Percentiles rank a stretch among this genome's conserved stretches.
These are phyloP conservation scores for Corymbia maculata DNA, from an alignment of 345 rosid species.

Conservation along the genomic window DNA sequence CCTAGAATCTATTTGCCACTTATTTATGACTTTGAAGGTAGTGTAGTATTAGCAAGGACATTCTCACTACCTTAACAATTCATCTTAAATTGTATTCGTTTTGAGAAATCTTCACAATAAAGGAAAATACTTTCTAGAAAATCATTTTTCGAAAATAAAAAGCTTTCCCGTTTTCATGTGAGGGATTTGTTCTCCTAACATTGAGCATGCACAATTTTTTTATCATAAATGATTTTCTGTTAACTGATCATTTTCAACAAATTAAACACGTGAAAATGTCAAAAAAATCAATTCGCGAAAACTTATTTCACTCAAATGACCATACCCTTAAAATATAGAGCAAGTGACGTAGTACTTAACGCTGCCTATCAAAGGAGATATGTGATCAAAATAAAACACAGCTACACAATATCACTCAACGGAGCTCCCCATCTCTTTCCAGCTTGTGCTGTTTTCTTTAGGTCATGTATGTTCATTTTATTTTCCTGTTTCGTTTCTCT, in stretches of 20 bases:
- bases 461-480: background rate
- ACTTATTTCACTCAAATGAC: too few relatives aligned
- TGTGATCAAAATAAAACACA: background rate
- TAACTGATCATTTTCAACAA: background rate
- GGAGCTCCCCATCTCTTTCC: background rate
- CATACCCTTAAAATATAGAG: background rate
- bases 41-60: background rate
- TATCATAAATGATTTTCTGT: too few relatives aligned
- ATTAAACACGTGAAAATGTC: too few relatives aligned
- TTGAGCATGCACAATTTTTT: background rate
- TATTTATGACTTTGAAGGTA: background rate
- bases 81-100: background rate
- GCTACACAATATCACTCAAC: background rate
- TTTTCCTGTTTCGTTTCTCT: background rate
- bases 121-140: background rate
- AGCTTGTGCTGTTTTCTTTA: background rate
- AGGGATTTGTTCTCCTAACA: background rate
- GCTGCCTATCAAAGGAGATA: background rate
- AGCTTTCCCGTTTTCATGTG: background rate
- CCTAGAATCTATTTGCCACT: background rate
- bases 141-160: background rate
- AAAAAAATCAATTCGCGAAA: too few relatives aligned
- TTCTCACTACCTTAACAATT: background rate
- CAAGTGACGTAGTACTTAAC: background rate
- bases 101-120: background rate